Evolutionary conservation across 306 rosid genomes (phyloP).

Genomic region (Arachis stenosperma): DNA sequence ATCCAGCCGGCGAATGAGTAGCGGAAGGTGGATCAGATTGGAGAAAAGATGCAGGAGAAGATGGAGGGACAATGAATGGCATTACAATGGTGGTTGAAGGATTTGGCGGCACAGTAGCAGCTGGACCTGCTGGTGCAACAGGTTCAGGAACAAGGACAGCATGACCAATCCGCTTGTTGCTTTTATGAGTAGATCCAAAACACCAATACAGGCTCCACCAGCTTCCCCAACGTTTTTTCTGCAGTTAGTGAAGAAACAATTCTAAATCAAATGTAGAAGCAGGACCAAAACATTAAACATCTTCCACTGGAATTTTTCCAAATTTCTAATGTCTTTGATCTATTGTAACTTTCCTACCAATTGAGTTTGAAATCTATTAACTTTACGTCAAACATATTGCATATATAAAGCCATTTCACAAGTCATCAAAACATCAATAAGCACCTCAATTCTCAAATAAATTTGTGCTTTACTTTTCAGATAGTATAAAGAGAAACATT

Average conservation of each 20-base stretch:
- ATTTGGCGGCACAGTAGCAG: slow-evolving; percentile 54
- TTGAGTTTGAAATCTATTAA: not conserved
- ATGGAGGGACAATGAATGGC: slow-evolving; percentile 95
- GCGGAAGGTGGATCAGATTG: slow-evolving; percentile 91
- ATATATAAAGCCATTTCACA: not conserved
- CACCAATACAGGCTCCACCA: slow-evolving; percentile 89
- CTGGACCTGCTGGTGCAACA: slow-evolving; percentile 54
- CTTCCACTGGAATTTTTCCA: not conserved
- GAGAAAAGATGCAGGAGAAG: slow-evolving; percentile 95
- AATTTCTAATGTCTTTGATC: too few species aligned
- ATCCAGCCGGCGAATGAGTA: slow-evolving; percentile 82
- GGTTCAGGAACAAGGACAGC: slow-evolving; percentile 96
- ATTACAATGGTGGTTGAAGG: slow-evolving; percentile 64
- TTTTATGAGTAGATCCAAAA: slow-evolving; percentile 70
- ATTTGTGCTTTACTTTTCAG: not conserved
- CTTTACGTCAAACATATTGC: slow-evolving; percentile 7
- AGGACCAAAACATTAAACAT: slow-evolving; percentile 14
- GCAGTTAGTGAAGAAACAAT: slow-evolving; percentile 44
- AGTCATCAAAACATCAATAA: slow-evolving; percentile 12
- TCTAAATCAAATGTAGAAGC: slow-evolving; percentile 31
- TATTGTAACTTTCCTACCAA: not conserved
- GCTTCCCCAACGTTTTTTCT: slow-evolving; percentile 96
- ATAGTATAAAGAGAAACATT: slow-evolving; percentile 24
- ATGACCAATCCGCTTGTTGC: slow-evolving; percentile 85
- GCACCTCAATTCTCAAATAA: slow-evolving; percentile 13